A percentile compares a stretch with the other conserved stretches of the same genome.
phyloP scores from a whole-genome alignment of 306 rosid genomes.

The Inga oerstediana region DNA sequence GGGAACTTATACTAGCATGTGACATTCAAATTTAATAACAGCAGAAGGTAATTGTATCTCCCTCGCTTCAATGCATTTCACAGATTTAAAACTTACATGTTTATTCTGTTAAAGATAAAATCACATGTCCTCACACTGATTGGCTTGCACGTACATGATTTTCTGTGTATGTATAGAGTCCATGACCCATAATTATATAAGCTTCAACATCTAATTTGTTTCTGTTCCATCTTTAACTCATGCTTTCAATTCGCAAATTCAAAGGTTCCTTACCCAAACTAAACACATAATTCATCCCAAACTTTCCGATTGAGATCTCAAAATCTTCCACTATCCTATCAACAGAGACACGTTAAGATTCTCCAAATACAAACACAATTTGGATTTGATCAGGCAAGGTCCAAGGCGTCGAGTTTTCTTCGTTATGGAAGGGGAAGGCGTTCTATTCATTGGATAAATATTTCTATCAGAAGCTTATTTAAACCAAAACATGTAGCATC shows the following conservation, averaged over 20 bases:
- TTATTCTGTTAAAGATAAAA: not conserved
- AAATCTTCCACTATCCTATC: not conserved
- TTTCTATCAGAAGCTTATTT: not conserved
- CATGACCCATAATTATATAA: not conserved
- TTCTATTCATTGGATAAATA: not conserved
- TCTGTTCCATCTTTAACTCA: not conserved
- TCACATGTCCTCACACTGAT: too few species aligned
- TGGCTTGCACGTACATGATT: not conserved
- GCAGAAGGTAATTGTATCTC: not conserved
- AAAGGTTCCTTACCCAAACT: not conserved
- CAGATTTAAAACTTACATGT: not conserved
- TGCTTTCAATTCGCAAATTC: not conserved
- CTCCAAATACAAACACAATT: not conserved
- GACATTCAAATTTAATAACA: not conserved
- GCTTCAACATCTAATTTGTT: not conserved
- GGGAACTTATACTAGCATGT: not conserved
- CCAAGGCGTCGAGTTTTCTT: too few species aligned
- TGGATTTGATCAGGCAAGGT: not conserved
- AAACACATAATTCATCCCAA: not conserved
- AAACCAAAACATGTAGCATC: slow-evolving; percentile 10
- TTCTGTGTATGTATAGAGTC: not conserved
- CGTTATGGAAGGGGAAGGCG: too few species aligned
- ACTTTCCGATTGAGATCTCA: not conserved
- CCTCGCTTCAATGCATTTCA: not conserved
- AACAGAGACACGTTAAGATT: not conserved